These are phyloP conservation scores for Onygenales sp. DNA, from an alignment of 2,329 filamentous ascomycete species.

Conservation along the genomic window DNA sequence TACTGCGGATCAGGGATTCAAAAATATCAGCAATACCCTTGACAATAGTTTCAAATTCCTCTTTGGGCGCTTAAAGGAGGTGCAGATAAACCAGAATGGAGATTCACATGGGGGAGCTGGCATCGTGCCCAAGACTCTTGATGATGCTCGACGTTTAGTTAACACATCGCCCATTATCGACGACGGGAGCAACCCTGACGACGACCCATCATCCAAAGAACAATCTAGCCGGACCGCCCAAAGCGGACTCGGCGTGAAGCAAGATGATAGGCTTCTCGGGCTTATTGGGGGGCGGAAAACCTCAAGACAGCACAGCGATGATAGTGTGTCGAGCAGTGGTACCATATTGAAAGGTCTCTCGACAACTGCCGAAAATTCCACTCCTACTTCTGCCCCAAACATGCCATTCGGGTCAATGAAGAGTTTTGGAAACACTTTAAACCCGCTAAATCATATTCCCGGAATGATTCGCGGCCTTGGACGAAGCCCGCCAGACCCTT, in stretches of 20 bases:
- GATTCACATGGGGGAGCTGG: constrained; percentile 36
- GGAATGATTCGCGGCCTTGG: constrained; percentile 73
- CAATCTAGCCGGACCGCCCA: constrained; percentile 24
- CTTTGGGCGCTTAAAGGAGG: constrained; percentile 74
- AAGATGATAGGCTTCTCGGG: constrained; percentile 59
- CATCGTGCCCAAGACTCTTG: constrained; percentile 73
- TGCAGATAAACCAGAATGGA: constrained; percentile 40
- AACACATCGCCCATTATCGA: constrained; percentile 42
- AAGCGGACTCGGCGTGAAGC: constrained; percentile 27
- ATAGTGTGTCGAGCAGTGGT: neutral
- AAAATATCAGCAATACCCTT: constrained; percentile 81
- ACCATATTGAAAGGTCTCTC: neutral
- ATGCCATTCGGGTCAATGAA: constrained; percentile 73
- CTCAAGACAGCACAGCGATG: constrained; percentile 22
- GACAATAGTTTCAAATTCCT: constrained; percentile 92
- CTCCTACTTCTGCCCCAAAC: constrained; percentile 28
- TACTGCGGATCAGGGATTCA: constrained; percentile 83
- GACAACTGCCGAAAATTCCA: constrained; percentile 10
- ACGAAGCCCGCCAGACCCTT: constrained; percentile 17
- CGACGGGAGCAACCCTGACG: constrained; percentile 40
- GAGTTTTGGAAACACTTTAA: constrained; percentile 68
- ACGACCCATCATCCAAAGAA: constrained; percentile 44
- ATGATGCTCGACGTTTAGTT: constrained; percentile 84
- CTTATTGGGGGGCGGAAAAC: constrained; percentile 58
- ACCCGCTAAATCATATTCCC: constrained; percentile 70